These are phyloP conservation scores for Candida anglica DNA, from an alignment of 805 yeast species.

Conservation along the genomic window DNA sequence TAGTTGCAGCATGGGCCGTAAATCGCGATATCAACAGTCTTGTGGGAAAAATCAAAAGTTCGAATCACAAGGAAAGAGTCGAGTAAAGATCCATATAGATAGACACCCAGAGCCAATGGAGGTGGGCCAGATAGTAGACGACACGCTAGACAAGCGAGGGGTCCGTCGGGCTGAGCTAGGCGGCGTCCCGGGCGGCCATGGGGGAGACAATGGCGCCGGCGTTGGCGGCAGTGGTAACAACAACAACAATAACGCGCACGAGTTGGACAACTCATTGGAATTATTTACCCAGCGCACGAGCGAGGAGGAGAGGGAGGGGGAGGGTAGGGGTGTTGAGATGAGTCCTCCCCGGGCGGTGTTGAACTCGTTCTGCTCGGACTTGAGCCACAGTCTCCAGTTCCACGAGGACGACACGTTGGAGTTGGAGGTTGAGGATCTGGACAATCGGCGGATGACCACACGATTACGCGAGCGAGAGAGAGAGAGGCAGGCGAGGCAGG, in stretches of 20 bases:
- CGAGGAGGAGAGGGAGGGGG: not conserved
- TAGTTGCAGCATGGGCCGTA: too few species aligned
- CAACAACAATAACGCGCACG: not conserved
- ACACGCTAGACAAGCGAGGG: constrained; percentile 1
- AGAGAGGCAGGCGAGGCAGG: not conserved
- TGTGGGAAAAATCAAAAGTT: too few species aligned
- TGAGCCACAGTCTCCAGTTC: not conserved
- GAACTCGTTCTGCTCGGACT: constrained; percentile 3
- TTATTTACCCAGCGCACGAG: too few species aligned
- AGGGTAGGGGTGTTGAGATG: not conserved
- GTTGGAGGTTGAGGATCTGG: not conserved
- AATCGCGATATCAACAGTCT: too few species aligned
- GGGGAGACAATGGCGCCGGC: too few species aligned
- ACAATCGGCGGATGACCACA: not conserved
- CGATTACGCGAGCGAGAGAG: not conserved
- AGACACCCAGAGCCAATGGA: too few species aligned
- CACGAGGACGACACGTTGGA: not conserved
- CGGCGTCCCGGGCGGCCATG: constrained; percentile 1
- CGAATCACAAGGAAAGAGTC: too few species aligned
- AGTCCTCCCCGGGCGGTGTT: not conserved
- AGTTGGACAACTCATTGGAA: too few species aligned
- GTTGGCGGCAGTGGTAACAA: not conserved
- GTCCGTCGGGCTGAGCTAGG: not conserved
- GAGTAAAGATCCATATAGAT: too few species aligned
- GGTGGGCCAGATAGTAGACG: too few species aligned